Base-by-base conservation (phyloP, 208 protist species). In the Angomonas ambiguus region DNA sequence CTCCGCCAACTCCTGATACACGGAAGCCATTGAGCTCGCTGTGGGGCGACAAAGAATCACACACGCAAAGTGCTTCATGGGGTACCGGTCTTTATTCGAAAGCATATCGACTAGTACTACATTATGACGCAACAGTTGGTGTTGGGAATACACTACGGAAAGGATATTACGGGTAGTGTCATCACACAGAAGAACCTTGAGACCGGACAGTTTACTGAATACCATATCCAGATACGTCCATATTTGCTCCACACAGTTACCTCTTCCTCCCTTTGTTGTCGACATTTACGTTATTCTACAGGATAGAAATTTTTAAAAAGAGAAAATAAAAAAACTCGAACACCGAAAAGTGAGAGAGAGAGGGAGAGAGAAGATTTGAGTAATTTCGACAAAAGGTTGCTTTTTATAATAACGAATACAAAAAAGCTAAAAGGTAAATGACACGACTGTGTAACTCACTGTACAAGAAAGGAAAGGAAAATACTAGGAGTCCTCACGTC, bases 111-210 rank as follows among this genome's bases (percentile, higher is more conserved):
- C 93, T 18, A 99, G 79, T 56, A 98, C 99, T 8, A 99, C 93
- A 66, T 98, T 93, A 65, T 98, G 95, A 67, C 97, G 92, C 58
- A 99, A 80, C 33, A 99, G 95, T 67, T 98, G 87, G 30, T 96
- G 94, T 73, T 98, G 94, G 18, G 94, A 96, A 70, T 95, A 98
- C 20, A 95, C 92, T 60, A 99, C 85, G 30, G 83, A 93, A 13
- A 99, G 77, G 27, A 99, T 97, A 57, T 78, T 85, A 25, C 88
- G 88, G 53, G 94, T 97, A 51, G 95, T 87, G 62, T 97, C 87
- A 76, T 99, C 98, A 60, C 98, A 85, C 32, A 99, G 70, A 1
- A 99, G 85, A 35, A 98, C 95, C 73, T 99, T 99, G 66, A 98
- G 78, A 0, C 87, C 85, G 22, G 42, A 42, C 38, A 75, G 74